Conservation (phyloP, 2,329 filamentous ascomycete species). For the Cytospora schulzeri region DNA sequence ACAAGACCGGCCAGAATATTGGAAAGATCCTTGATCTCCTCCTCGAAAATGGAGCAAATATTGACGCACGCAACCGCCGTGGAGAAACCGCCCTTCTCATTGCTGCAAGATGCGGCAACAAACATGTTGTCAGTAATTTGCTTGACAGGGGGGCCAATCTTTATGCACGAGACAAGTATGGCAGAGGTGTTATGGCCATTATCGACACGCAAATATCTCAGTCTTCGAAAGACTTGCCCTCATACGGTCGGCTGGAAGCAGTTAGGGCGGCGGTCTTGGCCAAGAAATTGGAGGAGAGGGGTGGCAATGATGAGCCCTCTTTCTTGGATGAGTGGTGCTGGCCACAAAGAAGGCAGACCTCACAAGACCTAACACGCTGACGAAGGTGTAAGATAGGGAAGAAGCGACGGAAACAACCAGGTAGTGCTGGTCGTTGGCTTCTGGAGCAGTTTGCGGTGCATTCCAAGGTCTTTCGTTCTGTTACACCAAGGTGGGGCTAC, state of each 20-base stretch:
- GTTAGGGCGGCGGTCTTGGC: constrained; percentile 21
- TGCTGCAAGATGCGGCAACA: constrained; percentile 55
- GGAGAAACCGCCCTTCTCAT: constrained; percentile 60
- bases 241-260: constrained; percentile 25
- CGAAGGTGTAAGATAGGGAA: neutral
- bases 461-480: too few species aligned
- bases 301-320: constrained; percentile 18
- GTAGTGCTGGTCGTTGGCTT: too few species aligned
- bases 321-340: constrained; percentile 24
- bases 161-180: constrained; percentile 47
- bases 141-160: constrained; percentile 51
- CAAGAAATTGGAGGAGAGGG: constrained; percentile 18
- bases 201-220: constrained; percentile 44
- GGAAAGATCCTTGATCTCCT: constrained; percentile 48
- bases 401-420: too few species aligned
- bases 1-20: constrained; percentile 49
- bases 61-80: constrained; percentile 54
- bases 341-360: neutral
- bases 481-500: neutral
- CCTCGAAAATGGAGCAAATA: constrained; percentile 44
- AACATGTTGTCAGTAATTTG: constrained; percentile 52
- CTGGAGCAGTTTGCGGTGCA: too few species aligned
- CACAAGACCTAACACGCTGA: neutral
- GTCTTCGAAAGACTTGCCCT: constrained; percentile 2
- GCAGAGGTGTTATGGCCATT: constrained; percentile 49